These are phyloP conservation scores for Pilatotrama ljubarskyi DNA, from an alignment of 768 basidiomycete genomes.

Conservation along the genomic window DNA sequence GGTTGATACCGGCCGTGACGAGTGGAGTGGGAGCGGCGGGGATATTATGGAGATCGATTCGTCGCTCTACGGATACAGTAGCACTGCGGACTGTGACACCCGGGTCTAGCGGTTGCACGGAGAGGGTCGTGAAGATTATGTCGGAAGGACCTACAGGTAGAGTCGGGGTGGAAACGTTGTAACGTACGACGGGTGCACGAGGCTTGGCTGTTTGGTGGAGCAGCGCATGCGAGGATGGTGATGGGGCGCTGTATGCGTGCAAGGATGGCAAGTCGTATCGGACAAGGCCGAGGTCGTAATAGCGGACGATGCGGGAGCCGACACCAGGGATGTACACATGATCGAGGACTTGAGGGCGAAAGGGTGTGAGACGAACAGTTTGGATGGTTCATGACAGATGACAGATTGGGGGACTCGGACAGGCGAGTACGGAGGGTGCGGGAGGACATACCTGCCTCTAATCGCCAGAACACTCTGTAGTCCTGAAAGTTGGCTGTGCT, in stretches of 20 bases:
- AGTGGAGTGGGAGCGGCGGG: slow-evolving; percentile 18
- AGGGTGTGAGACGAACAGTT: slow-evolving; percentile 11
- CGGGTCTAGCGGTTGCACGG: slow-evolving; percentile 60
- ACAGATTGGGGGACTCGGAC: slow-evolving; percentile 21
- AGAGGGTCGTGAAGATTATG: slow-evolving; percentile 64
- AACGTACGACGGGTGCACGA: slow-evolving; percentile 59
- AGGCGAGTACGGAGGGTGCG: slow-evolving; percentile 11
- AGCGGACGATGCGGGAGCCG: slow-evolving; percentile 66
- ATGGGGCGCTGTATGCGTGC: slow-evolving; percentile 26
- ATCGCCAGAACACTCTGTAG: slow-evolving; percentile 79
- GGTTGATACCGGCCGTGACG: slow-evolving; percentile 13
- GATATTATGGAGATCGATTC: slow-evolving; percentile 53
- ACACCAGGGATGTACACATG: slow-evolving; percentile 66
- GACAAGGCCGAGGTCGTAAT: slow-evolving; percentile 70
- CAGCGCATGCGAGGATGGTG: slow-evolving; percentile 36
- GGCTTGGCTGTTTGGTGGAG: slow-evolving; percentile 50
- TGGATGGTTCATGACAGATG: slow-evolving; percentile 10
- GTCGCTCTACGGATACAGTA: slow-evolving; percentile 67
- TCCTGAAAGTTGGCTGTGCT: slow-evolving; percentile 74
- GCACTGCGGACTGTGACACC: slow-evolving; percentile 60
- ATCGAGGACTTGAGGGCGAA: slow-evolving; percentile 53
- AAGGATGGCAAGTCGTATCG: slow-evolving; percentile 62
- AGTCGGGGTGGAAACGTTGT: slow-evolving; percentile 55
- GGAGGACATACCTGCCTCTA: slow-evolving; percentile 69
- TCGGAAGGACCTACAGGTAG: slow-evolving; percentile 71